phyloP scores from a whole-genome alignment of 306 rosid genomes.

The Cucurbita ficifolia region DNA sequence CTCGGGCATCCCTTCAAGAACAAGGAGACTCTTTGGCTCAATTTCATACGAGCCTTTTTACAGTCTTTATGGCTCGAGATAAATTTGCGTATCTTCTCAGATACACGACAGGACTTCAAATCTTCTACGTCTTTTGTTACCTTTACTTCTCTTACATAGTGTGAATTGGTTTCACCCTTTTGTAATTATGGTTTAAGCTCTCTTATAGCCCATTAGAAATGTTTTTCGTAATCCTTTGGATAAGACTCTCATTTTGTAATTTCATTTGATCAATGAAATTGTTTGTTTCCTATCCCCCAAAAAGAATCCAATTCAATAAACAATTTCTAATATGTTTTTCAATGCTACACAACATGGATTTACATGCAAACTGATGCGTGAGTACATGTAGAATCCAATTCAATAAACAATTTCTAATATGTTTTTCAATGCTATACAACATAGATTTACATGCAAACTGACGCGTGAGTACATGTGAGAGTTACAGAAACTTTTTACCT shows the following conservation, averaged over 20 bases:
- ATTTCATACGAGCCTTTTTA: neutral
- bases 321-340: neutral
- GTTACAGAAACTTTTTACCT: constrained; percentile 62
- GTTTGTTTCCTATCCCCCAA: no score
- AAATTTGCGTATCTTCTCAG: neutral
- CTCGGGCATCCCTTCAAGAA: neutral
- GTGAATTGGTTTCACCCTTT: neutral
- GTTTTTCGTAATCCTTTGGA: no score
- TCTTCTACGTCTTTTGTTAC: no score
- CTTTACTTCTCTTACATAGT: neutral
- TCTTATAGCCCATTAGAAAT: no score
- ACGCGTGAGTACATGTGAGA: neutral
- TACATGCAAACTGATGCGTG: neutral
- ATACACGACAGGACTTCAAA: neutral
- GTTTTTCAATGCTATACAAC: neutral
- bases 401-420: neutral
- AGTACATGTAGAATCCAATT: neutral
- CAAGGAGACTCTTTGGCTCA: neutral
- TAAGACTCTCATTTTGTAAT: no score
- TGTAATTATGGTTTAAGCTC: no score
- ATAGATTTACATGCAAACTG: neutral
- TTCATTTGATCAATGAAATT: no score
- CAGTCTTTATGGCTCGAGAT: neutral
- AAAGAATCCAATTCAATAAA: neutral
- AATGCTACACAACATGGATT: neutral